Base-by-base conservation (phyloP, 345 rosid species). In the Eucalyptus sp. region DNA sequence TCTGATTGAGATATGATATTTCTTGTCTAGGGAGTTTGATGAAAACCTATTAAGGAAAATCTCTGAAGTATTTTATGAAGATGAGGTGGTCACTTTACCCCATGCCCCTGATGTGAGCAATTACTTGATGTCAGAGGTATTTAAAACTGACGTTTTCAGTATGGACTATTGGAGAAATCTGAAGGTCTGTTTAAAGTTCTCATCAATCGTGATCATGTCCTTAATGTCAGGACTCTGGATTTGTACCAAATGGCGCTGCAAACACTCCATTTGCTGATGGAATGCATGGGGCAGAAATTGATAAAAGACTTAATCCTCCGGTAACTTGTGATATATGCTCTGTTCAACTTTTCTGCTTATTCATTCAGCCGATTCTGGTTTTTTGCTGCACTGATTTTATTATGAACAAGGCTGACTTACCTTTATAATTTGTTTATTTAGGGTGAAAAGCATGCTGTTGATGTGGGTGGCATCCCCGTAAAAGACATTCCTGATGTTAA, bases 101-200 rank as follows among this genome's bases (percentile, higher is more conserved):
- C 91, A 92, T 90, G 92, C 96, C 84, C 99, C 99, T 62, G 99
- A 98, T 91, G 98, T 96, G 92, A 94, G 99, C 96, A 98, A 91
- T 93, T 97, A 97, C 92, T 94, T 98, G 93, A 91, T 95, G 93
- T 90, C 94, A 90, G 99, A 98, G 99, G 99, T 98, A 96, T 49
- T 60, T 80, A 48, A 87, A 90, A 86, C 86, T 79, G 87, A 88
- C 68, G 6, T 87, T 54, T 68, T 50, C 88, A 88, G 24, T 41
- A 76, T 41, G 84, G 84, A 76, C 20, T 86, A 44, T 76, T 89
- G 88, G 51, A 80, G 50, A 46, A 49, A 33, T 87, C 52, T 88
- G 48, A 76, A 41, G 83, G 83, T 76, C 83, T 76, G 84, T 41
- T 76, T 76, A 76, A 76, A 76, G 48, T 41, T 76, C 84, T 76